Base-by-base conservation (phyloP, 176 grass and related monocot genomes). In the Chloris gayana region DNA sequence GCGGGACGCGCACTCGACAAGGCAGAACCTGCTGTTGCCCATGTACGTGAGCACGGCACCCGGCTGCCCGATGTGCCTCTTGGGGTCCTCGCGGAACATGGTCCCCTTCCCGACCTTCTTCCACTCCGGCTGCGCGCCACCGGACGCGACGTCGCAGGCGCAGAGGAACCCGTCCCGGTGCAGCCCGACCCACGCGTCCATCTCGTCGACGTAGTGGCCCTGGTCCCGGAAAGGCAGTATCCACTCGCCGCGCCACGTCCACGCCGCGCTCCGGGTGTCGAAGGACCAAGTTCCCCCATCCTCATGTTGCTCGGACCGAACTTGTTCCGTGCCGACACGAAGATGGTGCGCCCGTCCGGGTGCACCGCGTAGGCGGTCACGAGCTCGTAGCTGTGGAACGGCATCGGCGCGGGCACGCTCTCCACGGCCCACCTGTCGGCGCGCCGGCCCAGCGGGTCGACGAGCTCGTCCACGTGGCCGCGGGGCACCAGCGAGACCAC, bases 1-100 rank as follows among this genome's bases (percentile, higher is more conserved):
- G n/a, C n/a, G n/a, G n/a, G n/a, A n/a, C 79, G 69, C 56, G 39
- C 80, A 49, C 57, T 82, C 80, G 2, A 73, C 80, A 0, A 82
- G 2, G 69, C 80, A 82, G 14, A 82, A 82, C 80, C 44, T 64
- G 42, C 9, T n/a, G 22, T 27, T 14, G 22, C 80, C 59, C 80
- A 73, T 38, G 69, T 63, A 73, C 14, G 69, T 24, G 39, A 82
- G 56, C 27, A 19, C 54, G 49, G 8, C 50, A n/a, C n/a, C n/a
- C n/a, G n/a, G n/a, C n/a, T n/a, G 22, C 69, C 42, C 31, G 0
- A 62, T 29, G 9, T 72, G 80, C 14, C 57, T 25, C 39, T n/a
- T 14, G 4, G 14, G 29, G 0, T 64, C 10, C 56, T 34, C 31
- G 3, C 54, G 51, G 1, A 81, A 62, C 79, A 82, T 0, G 56